A percentile compares a stretch with the other conserved stretches of the same genome.
Evolutionary conservation across 2,329 filamentous ascomycete species (phyloP).

Genomic region (Arthrobotrys megalospora): DNA sequence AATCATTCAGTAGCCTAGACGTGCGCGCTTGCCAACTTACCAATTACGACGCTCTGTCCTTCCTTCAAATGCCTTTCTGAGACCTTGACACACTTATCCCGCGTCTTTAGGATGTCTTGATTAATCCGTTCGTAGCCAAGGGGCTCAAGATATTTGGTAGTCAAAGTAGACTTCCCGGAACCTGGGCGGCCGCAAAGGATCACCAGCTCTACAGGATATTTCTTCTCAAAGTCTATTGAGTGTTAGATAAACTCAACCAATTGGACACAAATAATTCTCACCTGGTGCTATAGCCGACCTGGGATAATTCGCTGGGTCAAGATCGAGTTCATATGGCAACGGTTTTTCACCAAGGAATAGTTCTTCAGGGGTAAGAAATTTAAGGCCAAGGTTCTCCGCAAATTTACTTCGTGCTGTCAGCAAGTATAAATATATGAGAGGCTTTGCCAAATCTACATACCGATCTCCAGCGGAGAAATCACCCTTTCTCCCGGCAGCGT

Average conservation of each 20-base stretch:
- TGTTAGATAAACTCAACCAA: conserved; percentile 20
- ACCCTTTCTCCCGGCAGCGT: conserved; percentile 77
- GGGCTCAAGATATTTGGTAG: conserved; percentile 81
- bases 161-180: conserved; percentile 93
- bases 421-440: background rate
- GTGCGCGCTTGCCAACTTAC: conserved; percentile 69
- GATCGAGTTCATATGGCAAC: conserved; percentile 77
- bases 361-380: conserved; percentile 90
- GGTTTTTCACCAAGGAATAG: conserved; percentile 82
- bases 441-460: conserved; percentile 17
- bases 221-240: conserved; percentile 70
- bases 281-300: conserved; percentile 42
- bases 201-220: conserved; percentile 80
- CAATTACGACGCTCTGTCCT: conserved; percentile 81
- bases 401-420: conserved; percentile 75
- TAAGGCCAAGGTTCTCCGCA: conserved; percentile 84
- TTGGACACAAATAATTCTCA: background rate
- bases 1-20: conserved; percentile 4
- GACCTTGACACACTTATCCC: conserved; percentile 78
- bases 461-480: conserved; percentile 63
- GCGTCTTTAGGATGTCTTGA: conserved; percentile 86
- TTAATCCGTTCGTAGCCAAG: conserved; percentile 88
- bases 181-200: conserved; percentile 91
- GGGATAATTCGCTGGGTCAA: conserved; percentile 75
- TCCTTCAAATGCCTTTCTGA: conserved; percentile 77